Base-by-base conservation (phyloP, 192 early-diverging fungal genomes). In the Polychytrium aggregatum region DNA sequence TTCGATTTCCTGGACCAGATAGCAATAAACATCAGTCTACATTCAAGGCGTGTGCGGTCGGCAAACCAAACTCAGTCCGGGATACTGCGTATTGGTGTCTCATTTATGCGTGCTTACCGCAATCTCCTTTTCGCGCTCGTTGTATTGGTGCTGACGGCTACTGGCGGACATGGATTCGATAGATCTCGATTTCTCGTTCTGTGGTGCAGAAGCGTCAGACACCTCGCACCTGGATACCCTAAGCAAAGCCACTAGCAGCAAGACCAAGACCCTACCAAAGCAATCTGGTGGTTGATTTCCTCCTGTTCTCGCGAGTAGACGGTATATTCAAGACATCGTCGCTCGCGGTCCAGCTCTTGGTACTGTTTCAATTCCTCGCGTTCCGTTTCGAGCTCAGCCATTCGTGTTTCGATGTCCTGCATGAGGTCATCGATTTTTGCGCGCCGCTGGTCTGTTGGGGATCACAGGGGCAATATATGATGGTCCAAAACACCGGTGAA, bases 281-380 rank as follows among this genome's bases (percentile, higher is more conserved):
- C 60, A 14, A 60, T 24, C 31, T 50, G 27, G 9, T 46, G 72
- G n/a, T 73, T 74, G 0, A 87, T 71, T 43, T 92, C 86, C 29
- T 78, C 68, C 50, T 88, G 88, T 66, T 98, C 92, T 9, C 85
- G 74, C 40, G 77, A 79, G 63, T 88, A 91, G 26, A 98, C 87
- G n/a, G 88, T 81, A 59, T 95, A 94, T 55, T 96, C 91, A 6
- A 97, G 66, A 22, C 81, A 84, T 25, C 92, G 69, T 28, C 90
- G 73, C 47, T 93, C 87, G 31, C 77, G 70, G 53, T 98, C 92
- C 50, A 83, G 65, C 10, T 81, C 68, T 45, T 93, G 90, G 60
- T 83, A 98, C 57, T 89, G 66, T 52, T 83, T 78, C 33, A 98
- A 60, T 60, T 98, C 91, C 21, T 87, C 82, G 50, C 97, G 96